Conservation (phyloP, 176 grass and related monocot genomes). For the Zoysia japonica region DNA sequence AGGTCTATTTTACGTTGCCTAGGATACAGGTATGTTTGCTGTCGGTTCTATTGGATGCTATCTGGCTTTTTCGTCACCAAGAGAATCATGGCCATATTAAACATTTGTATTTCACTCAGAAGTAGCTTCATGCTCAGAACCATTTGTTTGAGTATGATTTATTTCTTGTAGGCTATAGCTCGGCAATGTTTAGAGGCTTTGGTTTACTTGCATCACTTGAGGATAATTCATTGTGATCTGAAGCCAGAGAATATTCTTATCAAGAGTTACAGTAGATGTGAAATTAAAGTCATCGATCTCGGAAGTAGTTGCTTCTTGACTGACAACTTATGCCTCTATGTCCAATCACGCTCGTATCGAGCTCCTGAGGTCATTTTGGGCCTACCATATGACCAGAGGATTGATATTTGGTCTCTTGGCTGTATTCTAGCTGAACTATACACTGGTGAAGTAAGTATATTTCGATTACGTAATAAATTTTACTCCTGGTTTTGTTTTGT, state of each 20-base stretch:
- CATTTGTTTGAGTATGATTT: slow-evolving; percentile 11
- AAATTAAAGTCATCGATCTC: slow-evolving; percentile 98
- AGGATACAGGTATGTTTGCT: slow-evolving; percentile 79
- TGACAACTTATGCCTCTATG: slow-evolving; percentile 83
- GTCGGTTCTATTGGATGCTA: slow-evolving; percentile 25
- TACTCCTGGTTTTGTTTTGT: neutral
- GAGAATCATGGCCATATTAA: neutral
- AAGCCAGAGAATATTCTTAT: slow-evolving; percentile 99
- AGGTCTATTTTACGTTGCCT: slow-evolving; percentile 80
- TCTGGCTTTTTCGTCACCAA: neutral
- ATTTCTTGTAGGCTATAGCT: slow-evolving; percentile 68
- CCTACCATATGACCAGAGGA: slow-evolving; percentile 89
- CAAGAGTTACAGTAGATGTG: slow-evolving; percentile 96
- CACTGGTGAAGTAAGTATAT: slow-evolving; percentile 71
- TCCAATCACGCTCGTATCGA: slow-evolving; percentile 97
- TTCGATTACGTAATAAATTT: slow-evolving; percentile 10
- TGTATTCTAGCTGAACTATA: slow-evolving; percentile 91
- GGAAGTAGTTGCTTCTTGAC: slow-evolving; percentile 96
- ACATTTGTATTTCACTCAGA: slow-evolving; percentile 7
- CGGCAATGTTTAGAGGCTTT: slow-evolving; percentile 90
- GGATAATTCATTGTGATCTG: slow-evolving; percentile 91
- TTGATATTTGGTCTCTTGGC: slow-evolving; percentile 98
- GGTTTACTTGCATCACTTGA: slow-evolving; percentile 81
- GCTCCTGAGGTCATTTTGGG: slow-evolving; percentile 97
- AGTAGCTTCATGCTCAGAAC: neutral